Evolutionary conservation across 1,139 yeast species (phyloP).

Genomic region (Saccharomycopsis hybrid): DNA sequence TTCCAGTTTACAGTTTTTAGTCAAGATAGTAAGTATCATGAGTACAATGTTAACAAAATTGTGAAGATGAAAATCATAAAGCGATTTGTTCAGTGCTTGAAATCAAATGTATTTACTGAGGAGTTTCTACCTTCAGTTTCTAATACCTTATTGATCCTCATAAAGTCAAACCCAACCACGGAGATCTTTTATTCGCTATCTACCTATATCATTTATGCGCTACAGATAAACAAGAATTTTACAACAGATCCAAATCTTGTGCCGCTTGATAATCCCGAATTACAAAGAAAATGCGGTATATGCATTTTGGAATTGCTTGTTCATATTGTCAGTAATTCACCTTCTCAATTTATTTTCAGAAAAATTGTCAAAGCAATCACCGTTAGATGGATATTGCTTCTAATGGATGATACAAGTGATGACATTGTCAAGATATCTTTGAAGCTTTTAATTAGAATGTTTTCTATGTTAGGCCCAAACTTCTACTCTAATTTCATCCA

Average conservation of each 20-base stretch:
- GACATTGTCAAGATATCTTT: conserved; percentile 43
- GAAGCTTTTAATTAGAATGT: conserved; percentile 42
- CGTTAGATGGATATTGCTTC: conserved; percentile 58
- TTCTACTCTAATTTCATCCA: conserved; percentile 45
- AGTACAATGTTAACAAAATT: conserved; percentile 46
- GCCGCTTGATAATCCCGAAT: conserved; percentile 9
- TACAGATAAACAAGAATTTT: conserved; percentile 25
- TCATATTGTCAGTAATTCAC: conserved; percentile 29
- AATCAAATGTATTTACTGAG: conserved; percentile 34
- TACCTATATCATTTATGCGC: conserved; percentile 36
- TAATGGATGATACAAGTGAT: conserved; percentile 38
- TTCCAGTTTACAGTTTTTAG: conserved; percentile 52
- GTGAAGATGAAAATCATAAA: conserved; percentile 48
- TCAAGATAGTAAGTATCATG: conserved; percentile 42
- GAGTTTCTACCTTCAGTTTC: conserved; percentile 32
- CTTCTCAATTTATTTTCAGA: conserved; percentile 25
- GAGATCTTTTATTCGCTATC: conserved; percentile 37
- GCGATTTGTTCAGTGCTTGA: conserved; percentile 47
- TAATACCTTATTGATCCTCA: conserved; percentile 33
- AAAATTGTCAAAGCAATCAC: conserved; percentile 53
- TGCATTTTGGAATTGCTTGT: conserved; percentile 29
- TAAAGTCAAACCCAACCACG: conserved; percentile 34
- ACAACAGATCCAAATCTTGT: conserved; percentile 15
- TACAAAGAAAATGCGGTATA: conserved; percentile 28
- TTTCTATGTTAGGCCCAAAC: conserved; percentile 42